A percentile compares a stretch with the other conserved stretches of the same genome.
Conservation (phyloP, 192 early-diverging fungal species). For the Umbelopsis vinacea region DNA sequence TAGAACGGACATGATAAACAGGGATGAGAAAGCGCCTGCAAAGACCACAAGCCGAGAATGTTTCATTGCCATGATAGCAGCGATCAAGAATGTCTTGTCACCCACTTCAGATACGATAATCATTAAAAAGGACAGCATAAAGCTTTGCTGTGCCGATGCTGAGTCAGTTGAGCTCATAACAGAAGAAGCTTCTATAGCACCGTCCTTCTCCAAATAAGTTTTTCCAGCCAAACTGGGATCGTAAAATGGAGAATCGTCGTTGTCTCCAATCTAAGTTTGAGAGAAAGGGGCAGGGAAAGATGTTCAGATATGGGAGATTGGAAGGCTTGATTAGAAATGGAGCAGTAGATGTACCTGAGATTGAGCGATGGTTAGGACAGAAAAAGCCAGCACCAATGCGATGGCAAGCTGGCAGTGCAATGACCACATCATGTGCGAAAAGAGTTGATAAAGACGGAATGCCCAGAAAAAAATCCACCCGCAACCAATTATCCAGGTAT, state of each 20-base stretch:
- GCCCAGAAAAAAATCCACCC: not conserved
- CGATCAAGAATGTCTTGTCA: slow-evolving; percentile 99
- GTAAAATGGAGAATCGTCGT: not conserved
- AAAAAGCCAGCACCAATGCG: not conserved
- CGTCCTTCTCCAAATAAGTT: not conserved
- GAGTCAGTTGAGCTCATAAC: not conserved
- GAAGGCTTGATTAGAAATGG: not conserved
- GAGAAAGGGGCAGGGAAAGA: not conserved
- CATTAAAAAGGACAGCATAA: slow-evolving; percentile 76
- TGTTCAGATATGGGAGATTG: not conserved
- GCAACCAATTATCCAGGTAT: not conserved
- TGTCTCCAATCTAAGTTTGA: not conserved
- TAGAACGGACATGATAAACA: slow-evolving; percentile 94
- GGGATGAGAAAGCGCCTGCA: slow-evolving; percentile 83
- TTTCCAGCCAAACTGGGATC: slow-evolving; percentile 10
- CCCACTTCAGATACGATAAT: slow-evolving; percentile 97
- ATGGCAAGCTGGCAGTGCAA: not conserved
- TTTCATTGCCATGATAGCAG: slow-evolving; percentile 98
- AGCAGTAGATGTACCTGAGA: not conserved
- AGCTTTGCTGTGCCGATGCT: slow-evolving; percentile 33
- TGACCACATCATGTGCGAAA: not conserved
- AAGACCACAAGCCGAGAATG: slow-evolving; percentile 92
- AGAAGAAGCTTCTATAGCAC: not conserved
- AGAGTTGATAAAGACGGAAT: not conserved
- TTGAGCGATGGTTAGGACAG: not conserved